Percentiles rank a stretch among this genome's conserved stretches.
phyloP scores from a whole-genome alignment of 2,329 filamentous ascomycete species.

The Botrytis galanthina region DNA sequence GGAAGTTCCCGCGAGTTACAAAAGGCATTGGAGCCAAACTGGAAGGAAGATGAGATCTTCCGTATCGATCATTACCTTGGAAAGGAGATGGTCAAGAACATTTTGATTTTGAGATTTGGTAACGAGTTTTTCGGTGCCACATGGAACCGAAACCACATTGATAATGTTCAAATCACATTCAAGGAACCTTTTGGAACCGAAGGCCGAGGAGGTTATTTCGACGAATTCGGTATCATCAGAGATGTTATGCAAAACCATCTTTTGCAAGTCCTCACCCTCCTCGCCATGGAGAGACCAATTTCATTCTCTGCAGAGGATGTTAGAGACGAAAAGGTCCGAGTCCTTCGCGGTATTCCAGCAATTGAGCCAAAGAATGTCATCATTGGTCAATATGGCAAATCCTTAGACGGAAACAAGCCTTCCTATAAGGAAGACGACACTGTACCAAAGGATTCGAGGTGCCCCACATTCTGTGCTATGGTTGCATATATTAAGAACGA shows the following conservation, averaged over 20 bases:
- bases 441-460: constrained; percentile 93
- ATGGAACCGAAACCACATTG: constrained; percentile 99
- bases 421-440: constrained; percentile 99
- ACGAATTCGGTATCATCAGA: constrained; percentile 98
- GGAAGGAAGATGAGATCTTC: constrained; percentile 98
- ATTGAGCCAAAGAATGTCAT: constrained; percentile 99
- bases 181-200: constrained; percentile 99
- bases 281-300: constrained; percentile 97
- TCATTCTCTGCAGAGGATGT: constrained; percentile 98
- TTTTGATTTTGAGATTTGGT: constrained; percentile 94
- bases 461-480: constrained; percentile 96
- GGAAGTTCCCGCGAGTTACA: constrained; percentile 91
- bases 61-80: constrained; percentile 99
- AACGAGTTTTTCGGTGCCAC: constrained; percentile 98
- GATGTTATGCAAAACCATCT: constrained; percentile 99
- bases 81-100: constrained; percentile 99
- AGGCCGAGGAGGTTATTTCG: constrained; percentile 96
- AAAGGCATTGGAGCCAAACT: constrained; percentile 91
- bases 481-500: constrained; percentile 99
- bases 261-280: constrained; percentile 89
- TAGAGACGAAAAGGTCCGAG: constrained; percentile 96
- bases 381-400: constrained; percentile 97
- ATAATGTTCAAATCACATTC: constrained; percentile 98
- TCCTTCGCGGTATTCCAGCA: constrained; percentile 85
- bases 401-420: constrained; percentile 92